phyloP scores from a whole-genome alignment of 805 yeast genomes.

The Pichia cabralensis region DNA sequence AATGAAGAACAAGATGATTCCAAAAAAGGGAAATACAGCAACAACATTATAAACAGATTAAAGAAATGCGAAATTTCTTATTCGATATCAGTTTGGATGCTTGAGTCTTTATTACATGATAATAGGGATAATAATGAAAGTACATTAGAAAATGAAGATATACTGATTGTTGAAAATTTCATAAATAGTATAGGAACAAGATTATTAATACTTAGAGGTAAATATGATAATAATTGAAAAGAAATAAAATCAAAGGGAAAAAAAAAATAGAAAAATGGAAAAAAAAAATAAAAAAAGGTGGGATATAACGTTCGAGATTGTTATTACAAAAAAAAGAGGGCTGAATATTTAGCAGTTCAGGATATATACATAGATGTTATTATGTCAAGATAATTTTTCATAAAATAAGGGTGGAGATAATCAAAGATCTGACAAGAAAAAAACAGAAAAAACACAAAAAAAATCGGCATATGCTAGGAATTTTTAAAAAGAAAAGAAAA shows the following conservation, averaged over 20 bases:
- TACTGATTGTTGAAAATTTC: slow-evolving; percentile 66
- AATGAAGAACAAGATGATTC: slow-evolving; percentile 41
- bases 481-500: too few species aligned
- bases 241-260: neutral
- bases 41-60: neutral
- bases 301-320: neutral
- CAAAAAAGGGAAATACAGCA: neutral
- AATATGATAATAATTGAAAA: slow-evolving; percentile 18
- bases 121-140: slow-evolving; percentile 20
- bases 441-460: too few species aligned
- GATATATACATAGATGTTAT: too few species aligned
- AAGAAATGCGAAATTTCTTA: slow-evolving; percentile 79
- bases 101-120: slow-evolving; percentile 57
- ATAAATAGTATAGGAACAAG: slow-evolving; percentile 77
- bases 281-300: neutral
- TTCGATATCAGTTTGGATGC: slow-evolving; percentile 92
- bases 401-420: too few species aligned
- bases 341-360: too few species aligned
- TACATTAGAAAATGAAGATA: slow-evolving; percentile 39
- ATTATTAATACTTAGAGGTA: slow-evolving; percentile 57
- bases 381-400: too few species aligned
- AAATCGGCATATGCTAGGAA: too few species aligned
- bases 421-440: too few species aligned
- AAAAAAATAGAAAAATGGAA: too few species aligned
- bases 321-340: too few species aligned